phyloP scores from a whole-genome alignment of 2,329 filamentous ascomycete genomes.

The Aspergillus uvarum region DNA sequence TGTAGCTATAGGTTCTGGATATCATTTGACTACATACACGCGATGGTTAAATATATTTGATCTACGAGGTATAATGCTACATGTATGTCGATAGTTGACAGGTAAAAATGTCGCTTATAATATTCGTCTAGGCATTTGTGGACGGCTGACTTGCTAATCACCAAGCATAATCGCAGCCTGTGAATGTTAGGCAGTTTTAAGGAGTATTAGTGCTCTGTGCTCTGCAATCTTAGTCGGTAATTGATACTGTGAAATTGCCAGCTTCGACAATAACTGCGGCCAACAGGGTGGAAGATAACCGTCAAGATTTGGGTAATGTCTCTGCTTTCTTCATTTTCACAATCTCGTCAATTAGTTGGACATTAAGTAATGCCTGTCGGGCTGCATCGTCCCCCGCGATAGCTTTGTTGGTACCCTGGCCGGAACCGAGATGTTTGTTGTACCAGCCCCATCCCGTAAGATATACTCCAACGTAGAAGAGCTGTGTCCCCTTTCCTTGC shows the following conservation, averaged over 20 bases:
- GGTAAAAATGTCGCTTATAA: too few species aligned
- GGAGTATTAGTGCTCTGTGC: too few species aligned
- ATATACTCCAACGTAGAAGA: conserved; percentile 48
- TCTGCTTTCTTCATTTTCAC: conserved; percentile 31
- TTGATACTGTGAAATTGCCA: background rate
- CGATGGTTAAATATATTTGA: too few species aligned
- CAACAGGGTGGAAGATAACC: background rate
- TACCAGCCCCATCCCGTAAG: conserved; percentile 50
- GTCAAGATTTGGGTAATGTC: background rate
- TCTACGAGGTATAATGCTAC: too few species aligned
- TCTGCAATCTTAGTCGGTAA: background rate
- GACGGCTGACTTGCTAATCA: too few species aligned
- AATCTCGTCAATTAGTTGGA: conserved; percentile 41
- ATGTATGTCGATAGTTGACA: too few species aligned
- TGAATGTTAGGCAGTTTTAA: too few species aligned
- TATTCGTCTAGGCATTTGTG: too few species aligned
- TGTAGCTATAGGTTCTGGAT: too few species aligned
- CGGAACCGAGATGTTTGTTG: conserved; percentile 46
- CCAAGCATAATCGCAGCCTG: too few species aligned
- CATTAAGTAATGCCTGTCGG: conserved; percentile 40
- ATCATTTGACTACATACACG: too few species aligned
- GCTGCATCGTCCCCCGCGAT: conserved; percentile 49
- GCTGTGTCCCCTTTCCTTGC: conserved; percentile 39
- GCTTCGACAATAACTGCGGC: background rate
- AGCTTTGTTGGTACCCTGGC: conserved; percentile 45